Conservation (phyloP, 345 rosid species). For the Sonneratia caseolaris region DNA sequence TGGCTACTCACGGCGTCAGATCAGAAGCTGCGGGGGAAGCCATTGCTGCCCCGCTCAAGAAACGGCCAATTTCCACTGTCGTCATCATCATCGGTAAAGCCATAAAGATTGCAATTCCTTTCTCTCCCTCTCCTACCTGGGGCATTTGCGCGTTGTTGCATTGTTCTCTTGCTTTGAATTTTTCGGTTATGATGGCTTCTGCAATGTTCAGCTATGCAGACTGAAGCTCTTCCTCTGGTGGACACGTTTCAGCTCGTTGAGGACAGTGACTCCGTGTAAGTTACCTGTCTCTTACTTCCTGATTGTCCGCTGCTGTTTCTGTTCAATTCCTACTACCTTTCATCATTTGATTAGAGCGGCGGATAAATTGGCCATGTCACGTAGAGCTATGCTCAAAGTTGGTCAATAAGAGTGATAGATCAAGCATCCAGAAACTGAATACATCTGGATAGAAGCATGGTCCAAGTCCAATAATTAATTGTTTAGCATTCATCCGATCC, state of each 20-base stretch:
- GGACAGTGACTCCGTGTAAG: slow-evolving; percentile 46
- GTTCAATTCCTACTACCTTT: not conserved
- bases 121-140: not conserved
- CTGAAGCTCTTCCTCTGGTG: slow-evolving; percentile 81
- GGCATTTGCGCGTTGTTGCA: not conserved
- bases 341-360: not conserved
- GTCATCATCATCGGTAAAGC: slow-evolving; percentile 63
- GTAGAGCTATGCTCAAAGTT: not conserved
- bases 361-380: not conserved
- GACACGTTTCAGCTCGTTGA: slow-evolving; percentile 47
- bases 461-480: not conserved
- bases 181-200: not conserved
- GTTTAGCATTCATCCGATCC: not conserved
- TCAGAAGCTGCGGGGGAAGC: slow-evolving; percentile 30
- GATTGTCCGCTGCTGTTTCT: not conserved
- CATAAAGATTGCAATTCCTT: not conserved
- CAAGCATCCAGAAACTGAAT: not conserved
- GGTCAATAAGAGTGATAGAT: not conserved
- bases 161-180: not conserved
- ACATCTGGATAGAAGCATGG: not conserved
- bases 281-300: slow-evolving; percentile 7
- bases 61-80: slow-evolving; percentile 45
- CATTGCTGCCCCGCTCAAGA: slow-evolving; percentile 23
- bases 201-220: slow-evolving; percentile 57
- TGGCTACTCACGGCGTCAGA: slow-evolving; percentile 55